Conservation (phyloP, 345 rosid species). For the Hibiscus tridactylites region DNA sequence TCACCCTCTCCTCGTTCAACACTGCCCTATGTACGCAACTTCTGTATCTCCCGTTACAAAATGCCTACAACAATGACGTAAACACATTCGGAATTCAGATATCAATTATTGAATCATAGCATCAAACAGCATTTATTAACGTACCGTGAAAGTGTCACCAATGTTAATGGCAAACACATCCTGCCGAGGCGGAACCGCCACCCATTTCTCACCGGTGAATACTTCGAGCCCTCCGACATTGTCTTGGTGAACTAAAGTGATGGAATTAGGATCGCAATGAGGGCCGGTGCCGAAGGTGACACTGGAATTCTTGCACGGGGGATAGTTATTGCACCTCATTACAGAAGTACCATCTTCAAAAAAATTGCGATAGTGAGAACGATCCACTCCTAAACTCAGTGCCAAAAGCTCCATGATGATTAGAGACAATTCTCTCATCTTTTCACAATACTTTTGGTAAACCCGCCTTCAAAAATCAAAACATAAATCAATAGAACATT, state of each 20-base stretch:
- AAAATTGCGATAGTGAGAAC: conserved; percentile 21
- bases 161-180: conserved; percentile 60
- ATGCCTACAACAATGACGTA: conserved; percentile 28
- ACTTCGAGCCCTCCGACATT: conserved; percentile 73
- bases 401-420: conserved; percentile 38
- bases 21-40: conserved; percentile 43
- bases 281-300: conserved; percentile 80
- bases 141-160: conserved; percentile 76
- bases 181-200: conserved; percentile 44
- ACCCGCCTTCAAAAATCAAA: conserved; percentile 26
- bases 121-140: too few species aligned
- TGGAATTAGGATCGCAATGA: conserved; percentile 69
- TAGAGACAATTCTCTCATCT: conserved; percentile 30
- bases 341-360: conserved; percentile 53
- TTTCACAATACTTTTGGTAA: conserved; percentile 43
- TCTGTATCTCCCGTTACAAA: conserved; percentile 52
- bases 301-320: conserved; percentile 46
- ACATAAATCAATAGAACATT: neutral
- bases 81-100: too few species aligned
- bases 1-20: conserved; percentile 41
- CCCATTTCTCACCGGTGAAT: conserved; percentile 51
- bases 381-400: conserved; percentile 43
- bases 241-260: conserved; percentile 85
- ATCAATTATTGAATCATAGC: too few species aligned
- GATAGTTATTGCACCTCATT: conserved; percentile 60